Base-by-base conservation (phyloP, 192 early-diverging fungal species). In the Umbelopsis ramanniana region DNA sequence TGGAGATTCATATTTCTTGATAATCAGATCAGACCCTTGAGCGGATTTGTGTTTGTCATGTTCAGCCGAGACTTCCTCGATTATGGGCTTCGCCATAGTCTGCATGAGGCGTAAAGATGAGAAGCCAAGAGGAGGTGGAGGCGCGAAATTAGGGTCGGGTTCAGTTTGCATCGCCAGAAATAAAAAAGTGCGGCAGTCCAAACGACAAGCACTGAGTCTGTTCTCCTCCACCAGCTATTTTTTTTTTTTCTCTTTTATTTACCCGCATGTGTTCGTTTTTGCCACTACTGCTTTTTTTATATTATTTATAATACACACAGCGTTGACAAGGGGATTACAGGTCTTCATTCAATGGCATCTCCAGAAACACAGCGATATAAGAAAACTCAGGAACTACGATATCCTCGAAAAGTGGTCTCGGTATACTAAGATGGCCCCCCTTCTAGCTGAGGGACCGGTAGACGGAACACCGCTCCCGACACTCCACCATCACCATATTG, bases 121-220 rank as follows among this genome's bases (percentile, higher is more conserved):
- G 22, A 72, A 72, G 47, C 45, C 24, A 60, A 72, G 43, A 47
- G 71, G 46, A 46, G 71, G 71, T 14, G 71, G 71, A 54, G 70
- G 70, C 19, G 53, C 70, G 38, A 71, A 53, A 22, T 71, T 52
- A 24, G 53, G 50, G 17, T 52, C 43, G 70, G 50, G 57, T 29
- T 63, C 57, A 19, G 57, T 29, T 63, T 63, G 57, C 57, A 63
- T 63, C 24, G 57, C 29, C 57, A 63, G 33, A 33, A 35, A 63
- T 29, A 29, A 37, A 14, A 35, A 14, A 35, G 11, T 63, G 33
- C 57, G 57, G 33, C 57, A 63, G 53, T 54, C 57, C 26, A 63
- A 63, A 37, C 57, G 57, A 63, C 57, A 35, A 63, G 29, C 57
- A 17, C 17, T 35, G 48, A 50, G 19, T n/a, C 48, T 50, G 19